phyloP scores from a whole-genome alignment of 768 basidiomycete genomes.

The Amanita fuliginea region DNA sequence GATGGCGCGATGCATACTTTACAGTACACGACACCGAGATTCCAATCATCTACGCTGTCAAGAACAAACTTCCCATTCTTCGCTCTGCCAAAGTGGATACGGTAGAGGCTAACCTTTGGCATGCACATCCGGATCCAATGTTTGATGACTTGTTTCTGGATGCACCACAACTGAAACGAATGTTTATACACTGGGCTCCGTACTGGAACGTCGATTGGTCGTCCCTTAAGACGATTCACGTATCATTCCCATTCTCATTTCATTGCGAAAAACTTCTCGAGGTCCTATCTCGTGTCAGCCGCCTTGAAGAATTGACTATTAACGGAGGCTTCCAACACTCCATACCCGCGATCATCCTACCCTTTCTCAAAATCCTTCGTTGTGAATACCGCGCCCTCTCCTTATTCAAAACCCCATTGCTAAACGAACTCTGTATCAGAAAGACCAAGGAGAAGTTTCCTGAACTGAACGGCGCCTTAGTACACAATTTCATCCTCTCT shows the following conservation, averaged over 20 bases:
- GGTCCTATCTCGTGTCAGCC: background rate
- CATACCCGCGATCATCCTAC: background rate
- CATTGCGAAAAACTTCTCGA: background rate
- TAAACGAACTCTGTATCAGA: too few relatives aligned
- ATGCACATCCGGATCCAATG: too few relatives aligned
- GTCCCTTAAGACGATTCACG: background rate
- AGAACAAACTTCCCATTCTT: background rate
- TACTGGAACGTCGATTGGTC: background rate
- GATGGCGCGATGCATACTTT: background rate
- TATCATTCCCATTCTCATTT: background rate
- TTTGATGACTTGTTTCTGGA: background rate
- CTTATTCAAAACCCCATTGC: too few relatives aligned
- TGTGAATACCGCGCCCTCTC: too few relatives aligned
- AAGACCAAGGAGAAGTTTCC: too few relatives aligned
- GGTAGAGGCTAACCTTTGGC: background rate
- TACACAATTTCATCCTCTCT: too few relatives aligned
- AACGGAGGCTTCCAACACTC: background rate
- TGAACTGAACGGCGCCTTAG: too few relatives aligned
- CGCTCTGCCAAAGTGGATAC: background rate
- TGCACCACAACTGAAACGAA: background rate
- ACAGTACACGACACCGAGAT: background rate
- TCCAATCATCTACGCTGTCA: background rate
- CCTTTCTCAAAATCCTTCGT: background rate
- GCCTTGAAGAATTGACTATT: background rate
- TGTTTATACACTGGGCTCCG: background rate